Base-by-base conservation (phyloP, 2,329 filamentous ascomycete species). In the Neocatenulostroma microsporum region DNA sequence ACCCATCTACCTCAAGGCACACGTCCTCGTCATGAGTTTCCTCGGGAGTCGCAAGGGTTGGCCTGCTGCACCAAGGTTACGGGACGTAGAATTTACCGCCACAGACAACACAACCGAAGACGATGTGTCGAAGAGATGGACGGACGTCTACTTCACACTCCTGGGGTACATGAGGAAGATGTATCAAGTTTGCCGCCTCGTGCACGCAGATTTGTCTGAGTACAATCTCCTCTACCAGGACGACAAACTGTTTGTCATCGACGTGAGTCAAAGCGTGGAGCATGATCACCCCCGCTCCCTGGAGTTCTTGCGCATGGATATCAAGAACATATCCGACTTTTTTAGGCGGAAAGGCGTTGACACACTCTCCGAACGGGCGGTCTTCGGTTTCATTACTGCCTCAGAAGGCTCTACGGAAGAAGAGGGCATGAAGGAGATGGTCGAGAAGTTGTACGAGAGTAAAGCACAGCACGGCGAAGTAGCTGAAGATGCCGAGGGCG, bases 261-360 rank as follows among this genome's bases (percentile, higher is more conserved):
- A 98, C 62, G 91, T 98, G 28, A 94, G 86, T 38, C 91, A 98
- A 66, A 91, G 84, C 56, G 91, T 98, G 14, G 93, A 96, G 67
- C 88, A 93, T 50, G 89, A 96, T 52, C 91, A 98, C 61, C 91
- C 91, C 0, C 76, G 85, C 40, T 89, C 84, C 2, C 72, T 94
- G 20, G 89, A 96, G 58, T 98, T 98, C 57, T 63, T 98, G 51
- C 80, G 91, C 21, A 96, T 95, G 88, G 91, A 98, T 57, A 87
- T 98, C 63, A 96, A 95, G 71, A 98, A 98, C 56, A 78, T 94
- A 1, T 82, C 79, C 15, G 86, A 94, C 61, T 98, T 94, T 64
- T 98, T 96, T 75, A 72, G 79, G 21, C 75, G 84, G 14, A 82
- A 94, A 59, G 82, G 82, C 26, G 86, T 96, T 2, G 79, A 93